phyloP scores from a whole-genome alignment of 2,329 filamentous ascomycete genomes.

The Botrytis medusae region DNA sequence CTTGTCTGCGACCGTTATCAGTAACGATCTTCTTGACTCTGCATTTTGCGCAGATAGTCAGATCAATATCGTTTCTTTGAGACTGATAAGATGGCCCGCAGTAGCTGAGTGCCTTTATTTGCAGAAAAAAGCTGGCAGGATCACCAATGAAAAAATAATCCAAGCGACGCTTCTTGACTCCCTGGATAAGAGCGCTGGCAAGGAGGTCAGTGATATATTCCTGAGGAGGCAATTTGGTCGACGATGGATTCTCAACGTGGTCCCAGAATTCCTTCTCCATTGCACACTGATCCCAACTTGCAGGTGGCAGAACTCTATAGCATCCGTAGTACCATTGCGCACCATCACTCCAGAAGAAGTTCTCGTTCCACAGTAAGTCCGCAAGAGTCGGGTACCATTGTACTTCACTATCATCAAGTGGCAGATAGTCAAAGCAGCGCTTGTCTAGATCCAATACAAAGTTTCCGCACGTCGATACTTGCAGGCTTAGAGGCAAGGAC shows the following conservation, averaged over 20 bases:
- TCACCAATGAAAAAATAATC: neutral
- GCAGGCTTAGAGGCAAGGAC: neutral
- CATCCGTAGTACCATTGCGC: neutral
- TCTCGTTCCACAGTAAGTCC: neutral
- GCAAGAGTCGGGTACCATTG: neutral
- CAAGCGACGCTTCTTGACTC: neutral
- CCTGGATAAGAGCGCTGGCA: neutral
- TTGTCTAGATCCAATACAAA: neutral
- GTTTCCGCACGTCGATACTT: neutral
- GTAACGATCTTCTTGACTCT: neutral
- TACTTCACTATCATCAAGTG: neutral
- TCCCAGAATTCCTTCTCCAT: slow-evolving; percentile 3
- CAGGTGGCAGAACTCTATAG: neutral
- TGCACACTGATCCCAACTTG: neutral
- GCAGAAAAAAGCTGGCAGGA: neutral
- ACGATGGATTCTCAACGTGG: neutral
- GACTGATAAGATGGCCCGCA: neutral
- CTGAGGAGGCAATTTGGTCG: neutral
- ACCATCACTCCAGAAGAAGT: neutral
- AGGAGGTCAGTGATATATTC: neutral
- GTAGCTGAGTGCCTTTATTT: neutral
- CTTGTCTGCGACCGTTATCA: slow-evolving; percentile 1
- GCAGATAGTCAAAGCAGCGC: neutral
- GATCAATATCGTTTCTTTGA: neutral
- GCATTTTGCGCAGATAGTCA: slow-evolving; percentile 1